A percentile compares a stretch with the other conserved stretches of the same genome.
Conservation (phyloP, 192 early-diverging fungal species). For the Coemansia sp. region DNA sequence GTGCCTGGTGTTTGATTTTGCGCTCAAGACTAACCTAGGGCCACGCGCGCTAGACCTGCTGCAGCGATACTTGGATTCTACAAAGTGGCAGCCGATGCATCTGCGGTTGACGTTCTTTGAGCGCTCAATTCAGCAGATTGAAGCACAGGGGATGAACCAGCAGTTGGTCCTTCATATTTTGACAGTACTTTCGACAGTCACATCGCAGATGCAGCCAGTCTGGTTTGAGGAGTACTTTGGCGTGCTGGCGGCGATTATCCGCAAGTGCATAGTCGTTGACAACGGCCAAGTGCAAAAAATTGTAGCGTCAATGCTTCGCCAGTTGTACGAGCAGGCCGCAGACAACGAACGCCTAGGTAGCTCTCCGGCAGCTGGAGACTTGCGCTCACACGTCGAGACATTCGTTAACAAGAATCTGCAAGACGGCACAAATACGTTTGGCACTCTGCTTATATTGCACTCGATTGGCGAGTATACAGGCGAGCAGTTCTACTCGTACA, state of each 20-base stretch:
- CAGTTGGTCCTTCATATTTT: slow-evolving; percentile 52
- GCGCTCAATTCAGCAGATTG: slow-evolving; percentile 52
- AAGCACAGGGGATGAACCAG: slow-evolving; percentile 49
- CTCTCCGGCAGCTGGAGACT: slow-evolving; percentile 40
- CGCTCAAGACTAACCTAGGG: slow-evolving; percentile 39
- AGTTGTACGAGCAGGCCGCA: slow-evolving; percentile 62
- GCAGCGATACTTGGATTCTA: slow-evolving; percentile 35
- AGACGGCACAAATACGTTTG: slow-evolving; percentile 63
- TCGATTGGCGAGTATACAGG: slow-evolving; percentile 62
- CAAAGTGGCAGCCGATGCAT: slow-evolving; percentile 44
- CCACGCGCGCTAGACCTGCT: slow-evolving; percentile 42
- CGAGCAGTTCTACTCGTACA: slow-evolving; percentile 68
- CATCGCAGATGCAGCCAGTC: slow-evolving; percentile 45
- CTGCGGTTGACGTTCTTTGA: slow-evolving; percentile 52
- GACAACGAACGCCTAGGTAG: slow-evolving; percentile 45
- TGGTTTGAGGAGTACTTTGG: slow-evolving; percentile 56
- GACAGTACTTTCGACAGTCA: slow-evolving; percentile 42
- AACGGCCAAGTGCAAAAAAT: slow-evolving; percentile 69
- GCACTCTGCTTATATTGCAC: slow-evolving; percentile 67
- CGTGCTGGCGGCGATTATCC: slow-evolving; percentile 32
- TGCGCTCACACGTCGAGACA: slow-evolving; percentile 63
- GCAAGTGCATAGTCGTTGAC: slow-evolving; percentile 66
- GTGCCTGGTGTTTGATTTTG: slow-evolving; percentile 53
- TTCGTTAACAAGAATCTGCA: slow-evolving; percentile 68
- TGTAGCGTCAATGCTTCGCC: slow-evolving; percentile 68